A percentile compares a stretch with the other conserved stretches of the same genome.
phyloP scores from a whole-genome alignment of 192 early-diverging fungal species.

The Chytriomyces hyalinus region DNA sequence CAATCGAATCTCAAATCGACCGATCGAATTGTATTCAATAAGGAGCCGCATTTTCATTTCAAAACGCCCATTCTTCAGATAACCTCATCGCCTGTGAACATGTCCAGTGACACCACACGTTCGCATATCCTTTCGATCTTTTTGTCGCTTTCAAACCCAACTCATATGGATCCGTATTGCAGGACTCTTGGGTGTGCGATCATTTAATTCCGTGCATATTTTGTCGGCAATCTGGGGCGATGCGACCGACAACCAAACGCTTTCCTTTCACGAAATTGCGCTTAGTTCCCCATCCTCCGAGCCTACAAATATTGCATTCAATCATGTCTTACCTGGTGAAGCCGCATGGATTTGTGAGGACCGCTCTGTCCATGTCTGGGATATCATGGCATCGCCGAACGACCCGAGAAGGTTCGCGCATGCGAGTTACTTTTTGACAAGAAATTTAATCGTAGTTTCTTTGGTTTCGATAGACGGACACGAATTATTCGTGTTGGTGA shows the following conservation, averaged over 20 bases:
- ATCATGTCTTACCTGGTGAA: constrained; percentile 21
- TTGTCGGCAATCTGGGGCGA: background rate
- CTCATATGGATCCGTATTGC: background rate
- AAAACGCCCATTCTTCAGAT: constrained; percentile 33
- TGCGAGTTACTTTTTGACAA: background rate
- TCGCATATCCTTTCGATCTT: background rate
- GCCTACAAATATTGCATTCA: constrained; percentile 22
- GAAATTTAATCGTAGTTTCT: background rate
- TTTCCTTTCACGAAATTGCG: constrained; percentile 28
- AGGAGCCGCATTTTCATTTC: background rate
- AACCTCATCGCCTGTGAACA: background rate
- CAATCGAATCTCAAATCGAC: background rate
- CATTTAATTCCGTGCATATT: constrained; percentile 9
- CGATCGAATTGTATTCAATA: background rate
- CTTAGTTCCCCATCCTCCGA: background rate
- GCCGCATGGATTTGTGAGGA: constrained; percentile 31
- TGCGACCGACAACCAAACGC: background rate
- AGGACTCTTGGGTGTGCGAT: constrained; percentile 18
- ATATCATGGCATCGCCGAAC: constrained; percentile 4
- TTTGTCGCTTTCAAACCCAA: background rate
- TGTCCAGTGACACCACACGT: background rate
- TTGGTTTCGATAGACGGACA: background rate
- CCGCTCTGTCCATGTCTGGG: constrained; percentile 19
- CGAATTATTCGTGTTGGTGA: background rate
- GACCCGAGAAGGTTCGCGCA: background rate